Conservation (phyloP, 257 asterid genomes). For the Nicotiana knightiana region DNA sequence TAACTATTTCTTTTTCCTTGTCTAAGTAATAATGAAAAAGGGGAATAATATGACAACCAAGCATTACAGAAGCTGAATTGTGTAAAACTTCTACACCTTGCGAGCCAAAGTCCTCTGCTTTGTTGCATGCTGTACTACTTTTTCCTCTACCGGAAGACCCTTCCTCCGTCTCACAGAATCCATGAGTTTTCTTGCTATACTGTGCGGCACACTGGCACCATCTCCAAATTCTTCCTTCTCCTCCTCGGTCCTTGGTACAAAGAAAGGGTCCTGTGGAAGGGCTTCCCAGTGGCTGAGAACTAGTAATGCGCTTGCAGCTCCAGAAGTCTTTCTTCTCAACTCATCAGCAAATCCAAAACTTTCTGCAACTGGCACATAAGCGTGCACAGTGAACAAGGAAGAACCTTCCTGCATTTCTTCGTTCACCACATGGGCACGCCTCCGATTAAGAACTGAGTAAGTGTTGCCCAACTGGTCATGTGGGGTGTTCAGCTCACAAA, state of each 20-base stretch:
- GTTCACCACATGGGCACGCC: conserved; percentile 76
- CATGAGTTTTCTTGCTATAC: conserved; percentile 72
- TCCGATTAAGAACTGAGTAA: conserved; percentile 78
- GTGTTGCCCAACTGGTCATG: conserved; percentile 76
- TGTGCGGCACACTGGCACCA: conserved; percentile 57
- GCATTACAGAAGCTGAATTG: too few species aligned
- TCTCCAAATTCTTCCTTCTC: conserved; percentile 84
- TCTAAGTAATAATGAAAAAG: neutral
- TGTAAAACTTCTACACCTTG: conserved; percentile 47
- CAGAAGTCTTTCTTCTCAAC: conserved; percentile 80
- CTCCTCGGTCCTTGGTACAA: conserved; percentile 82
- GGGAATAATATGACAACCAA: neutral
- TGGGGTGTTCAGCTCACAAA: conserved; percentile 83
- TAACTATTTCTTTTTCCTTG: neutral
- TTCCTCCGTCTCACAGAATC: conserved; percentile 71
- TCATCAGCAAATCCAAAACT: conserved; percentile 94
- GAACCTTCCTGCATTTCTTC: conserved; percentile 99
- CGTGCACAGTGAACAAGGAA: conserved; percentile 71
- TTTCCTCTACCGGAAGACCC: conserved; percentile 80
- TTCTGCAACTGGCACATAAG: conserved; percentile 87
- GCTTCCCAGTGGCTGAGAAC: conserved; percentile 88
- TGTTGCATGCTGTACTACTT: conserved; percentile 77
- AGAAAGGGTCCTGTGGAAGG: conserved; percentile 71
- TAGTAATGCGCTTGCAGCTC: conserved; percentile 82
- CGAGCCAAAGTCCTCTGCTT: conserved; percentile 89